These are phyloP conservation scores for Saccharomycopsis olivae DNA, from an alignment of 805 yeast genomes.

Conservation along the genomic window DNA sequence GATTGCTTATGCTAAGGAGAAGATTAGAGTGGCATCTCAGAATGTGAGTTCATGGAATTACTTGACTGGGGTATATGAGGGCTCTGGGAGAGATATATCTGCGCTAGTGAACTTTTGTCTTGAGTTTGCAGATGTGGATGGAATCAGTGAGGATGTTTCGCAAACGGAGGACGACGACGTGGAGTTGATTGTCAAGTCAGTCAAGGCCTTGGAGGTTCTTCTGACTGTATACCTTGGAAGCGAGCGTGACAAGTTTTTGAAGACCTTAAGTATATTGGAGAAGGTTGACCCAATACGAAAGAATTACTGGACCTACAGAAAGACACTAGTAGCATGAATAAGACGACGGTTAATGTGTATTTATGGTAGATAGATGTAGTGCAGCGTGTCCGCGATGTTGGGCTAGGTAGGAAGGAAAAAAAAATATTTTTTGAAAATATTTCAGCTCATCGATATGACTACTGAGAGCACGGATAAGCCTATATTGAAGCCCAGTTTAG, in stretches of 20 bases:
- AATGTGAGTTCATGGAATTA: slow-evolving; percentile 87
- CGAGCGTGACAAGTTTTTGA: slow-evolving; percentile 28
- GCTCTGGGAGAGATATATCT: slow-evolving; percentile 22
- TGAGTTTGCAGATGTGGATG: slow-evolving; percentile 28
- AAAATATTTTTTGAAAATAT: too few species aligned
- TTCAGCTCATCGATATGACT: too few species aligned
- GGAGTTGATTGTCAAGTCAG: slow-evolving; percentile 19
- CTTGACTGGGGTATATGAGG: slow-evolving; percentile 44
- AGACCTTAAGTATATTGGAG: slow-evolving; percentile 41
- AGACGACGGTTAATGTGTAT: too few species aligned
- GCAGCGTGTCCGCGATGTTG: too few species aligned
- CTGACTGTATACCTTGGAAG: slow-evolving; percentile 36
- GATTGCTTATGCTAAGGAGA: slow-evolving; percentile 36
- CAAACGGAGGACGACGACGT: slow-evolving; percentile 17
- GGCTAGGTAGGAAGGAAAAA: too few species aligned
- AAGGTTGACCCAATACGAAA: slow-evolving; percentile 53
- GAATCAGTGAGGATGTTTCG: slow-evolving; percentile 19
- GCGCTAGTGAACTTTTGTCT: slow-evolving; percentile 37
- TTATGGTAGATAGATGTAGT: too few species aligned
- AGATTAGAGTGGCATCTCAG: slow-evolving; percentile 57
- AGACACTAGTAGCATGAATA: too few species aligned
- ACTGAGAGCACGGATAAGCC: too few species aligned
- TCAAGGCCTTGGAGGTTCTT: slow-evolving; percentile 51
- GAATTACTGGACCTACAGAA: slow-evolving; percentile 56
- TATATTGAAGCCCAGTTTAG: slow-evolving; percentile 14